A percentile compares a stretch with the other conserved stretches of the same genome.
phyloP scores from a whole-genome alignment of 2,329 filamentous ascomycete species.

The Aspergillus fumigatus region DNA sequence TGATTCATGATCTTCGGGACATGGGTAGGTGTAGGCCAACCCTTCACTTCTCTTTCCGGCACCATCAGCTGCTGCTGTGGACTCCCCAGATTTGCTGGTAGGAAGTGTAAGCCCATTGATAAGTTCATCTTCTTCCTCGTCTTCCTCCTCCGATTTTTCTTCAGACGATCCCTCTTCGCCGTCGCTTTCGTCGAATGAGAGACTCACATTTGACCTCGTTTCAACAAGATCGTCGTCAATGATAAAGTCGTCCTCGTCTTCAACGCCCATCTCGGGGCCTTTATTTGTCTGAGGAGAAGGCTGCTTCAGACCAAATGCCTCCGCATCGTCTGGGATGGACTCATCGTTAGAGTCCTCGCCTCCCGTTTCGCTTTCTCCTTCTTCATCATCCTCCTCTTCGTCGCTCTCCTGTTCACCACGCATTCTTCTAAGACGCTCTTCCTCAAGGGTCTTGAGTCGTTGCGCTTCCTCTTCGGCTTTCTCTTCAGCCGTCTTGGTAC shows the following conservation, averaged over 20 bases:
- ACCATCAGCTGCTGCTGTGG: constrained; percentile 34
- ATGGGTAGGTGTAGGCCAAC: constrained; percentile 79
- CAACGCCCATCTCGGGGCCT: constrained; percentile 59
- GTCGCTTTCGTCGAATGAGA: constrained; percentile 38
- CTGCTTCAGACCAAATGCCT: constrained; percentile 59
- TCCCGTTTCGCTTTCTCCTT: constrained; percentile 33
- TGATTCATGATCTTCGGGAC: constrained; percentile 72
- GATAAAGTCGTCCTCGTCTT: constrained; percentile 91
- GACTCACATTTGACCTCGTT: constrained; percentile 60
- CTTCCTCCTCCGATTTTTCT: constrained; percentile 52
- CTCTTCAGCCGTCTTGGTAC: constrained; percentile 89
- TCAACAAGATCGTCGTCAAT: constrained; percentile 86
- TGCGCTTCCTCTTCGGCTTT: constrained; percentile 71
- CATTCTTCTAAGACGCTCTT: constrained; percentile 80
- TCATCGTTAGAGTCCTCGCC: constrained; percentile 45
- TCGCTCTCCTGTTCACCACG: constrained; percentile 69
- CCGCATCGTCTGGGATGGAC: constrained; percentile 52
- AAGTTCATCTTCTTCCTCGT: constrained; percentile 63
- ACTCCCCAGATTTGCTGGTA: constrained; percentile 12
- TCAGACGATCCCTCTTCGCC: constrained; percentile 57
- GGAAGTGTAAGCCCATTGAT: constrained; percentile 59
- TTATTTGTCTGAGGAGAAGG: constrained; percentile 31
- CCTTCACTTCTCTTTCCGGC: constrained; percentile 44
- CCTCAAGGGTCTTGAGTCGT: constrained; percentile 74
- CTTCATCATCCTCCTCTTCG: constrained; percentile 51